A percentile compares a stretch with the other conserved stretches of the same genome.
phyloP scores from a whole-genome alignment of 2,329 filamentous ascomycete genomes.

The Aspergillus sp. region DNA sequence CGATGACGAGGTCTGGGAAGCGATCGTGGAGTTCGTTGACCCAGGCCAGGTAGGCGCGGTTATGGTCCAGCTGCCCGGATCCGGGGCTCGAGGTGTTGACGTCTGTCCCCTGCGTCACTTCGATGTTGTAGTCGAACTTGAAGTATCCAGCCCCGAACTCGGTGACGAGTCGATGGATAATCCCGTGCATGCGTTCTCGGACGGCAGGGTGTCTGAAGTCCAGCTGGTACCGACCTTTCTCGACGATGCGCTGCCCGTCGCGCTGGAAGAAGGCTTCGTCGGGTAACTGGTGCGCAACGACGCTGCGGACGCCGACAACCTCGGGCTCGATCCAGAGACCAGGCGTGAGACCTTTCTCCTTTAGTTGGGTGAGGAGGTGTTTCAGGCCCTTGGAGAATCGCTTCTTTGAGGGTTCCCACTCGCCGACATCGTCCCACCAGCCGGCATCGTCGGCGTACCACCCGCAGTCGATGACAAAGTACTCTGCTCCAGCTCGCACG shows the following conservation, averaged over 20 bases:
- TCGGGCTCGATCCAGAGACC: slow-evolving; percentile 45
- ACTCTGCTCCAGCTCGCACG: slow-evolving; percentile 35
- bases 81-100: slow-evolving; percentile 28
- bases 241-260: slow-evolving; percentile 35
- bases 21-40: slow-evolving; percentile 32
- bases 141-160: slow-evolving; percentile 40
- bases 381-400: slow-evolving; percentile 40
- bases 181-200: slow-evolving; percentile 25
- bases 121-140: slow-evolving; percentile 47
- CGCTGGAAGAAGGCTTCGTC: slow-evolving; percentile 40
- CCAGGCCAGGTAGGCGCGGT: slow-evolving; percentile 41
- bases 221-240: slow-evolving; percentile 40
- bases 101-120: slow-evolving; percentile 41
- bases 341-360: slow-evolving; percentile 31
- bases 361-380: slow-evolving; percentile 31
- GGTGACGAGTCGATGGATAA: slow-evolving; percentile 30
- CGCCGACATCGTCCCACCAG: slow-evolving; percentile 46
- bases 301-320: slow-evolving; percentile 39
- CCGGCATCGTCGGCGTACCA: slow-evolving; percentile 44
- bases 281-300: slow-evolving; percentile 31
- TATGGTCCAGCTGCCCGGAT: slow-evolving; percentile 34
- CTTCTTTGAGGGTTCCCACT: slow-evolving; percentile 38
- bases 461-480: slow-evolving; percentile 44
- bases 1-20: slow-evolving; percentile 38
- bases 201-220: slow-evolving; percentile 39